A percentile compares a stretch with the other conserved stretches of the same genome.
These are phyloP conservation scores for Penicillium nordicum DNA, from an alignment of 2,329 filamentous ascomycete species.

Conservation along the genomic window DNA sequence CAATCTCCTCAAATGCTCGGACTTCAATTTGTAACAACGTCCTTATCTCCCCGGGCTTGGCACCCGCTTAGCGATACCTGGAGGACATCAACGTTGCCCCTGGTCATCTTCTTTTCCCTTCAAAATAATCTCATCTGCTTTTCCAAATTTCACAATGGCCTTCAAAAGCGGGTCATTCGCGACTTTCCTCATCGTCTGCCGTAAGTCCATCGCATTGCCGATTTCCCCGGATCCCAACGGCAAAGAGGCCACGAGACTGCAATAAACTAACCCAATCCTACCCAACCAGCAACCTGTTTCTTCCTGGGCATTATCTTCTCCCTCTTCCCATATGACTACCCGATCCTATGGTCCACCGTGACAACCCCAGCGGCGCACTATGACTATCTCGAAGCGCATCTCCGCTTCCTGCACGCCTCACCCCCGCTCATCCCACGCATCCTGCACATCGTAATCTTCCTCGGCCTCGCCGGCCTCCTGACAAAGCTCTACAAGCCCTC, in stretches of 20 bases:
- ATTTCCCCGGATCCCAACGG: slow-evolving; percentile 4
- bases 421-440: slow-evolving; percentile 90
- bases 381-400: slow-evolving; percentile 80
- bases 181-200: slow-evolving; percentile 93
- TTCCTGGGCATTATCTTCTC: slow-evolving; percentile 98
- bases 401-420: slow-evolving; percentile 85
- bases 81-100: slow-evolving; percentile 4
- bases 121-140: background rate
- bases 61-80: slow-evolving; percentile 19
- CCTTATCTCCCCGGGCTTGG: slow-evolving; percentile 13
- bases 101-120: slow-evolving; percentile 5
- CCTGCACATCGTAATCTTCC: slow-evolving; percentile 85
- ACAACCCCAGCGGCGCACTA: slow-evolving; percentile 61
- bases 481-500: slow-evolving; percentile 91
- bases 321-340: slow-evolving; percentile 79
- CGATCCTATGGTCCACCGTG: slow-evolving; percentile 46
- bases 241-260: slow-evolving; percentile 5
- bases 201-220: slow-evolving; percentile 54
- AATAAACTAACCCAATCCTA: slow-evolving; percentile 12
- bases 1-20: background rate
- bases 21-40: background rate
- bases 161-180: slow-evolving; percentile 66
- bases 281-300: slow-evolving; percentile 73
- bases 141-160: slow-evolving; percentile 30
- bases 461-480: slow-evolving; percentile 85